Conservation (phyloP, 495 filamentous ascomycete species). For the Neurospora sp. region DNA sequence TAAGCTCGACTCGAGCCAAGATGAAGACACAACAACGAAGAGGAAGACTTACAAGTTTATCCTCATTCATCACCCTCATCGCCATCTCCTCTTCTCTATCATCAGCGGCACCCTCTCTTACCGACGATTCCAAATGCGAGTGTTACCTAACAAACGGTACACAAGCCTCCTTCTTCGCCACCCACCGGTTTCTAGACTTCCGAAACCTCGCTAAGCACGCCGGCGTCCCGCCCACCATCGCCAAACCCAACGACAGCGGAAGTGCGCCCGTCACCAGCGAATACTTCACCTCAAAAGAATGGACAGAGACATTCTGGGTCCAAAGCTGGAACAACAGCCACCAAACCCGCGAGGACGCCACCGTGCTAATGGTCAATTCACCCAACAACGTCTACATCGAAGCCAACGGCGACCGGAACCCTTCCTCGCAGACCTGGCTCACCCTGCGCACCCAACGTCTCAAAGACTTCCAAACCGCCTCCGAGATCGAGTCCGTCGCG, state of each 20-base stretch:
- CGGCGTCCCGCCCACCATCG: conserved; percentile 26
- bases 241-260: conserved; percentile 15
- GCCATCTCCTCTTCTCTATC: conserved; percentile 8
- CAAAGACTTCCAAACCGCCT: conserved; percentile 46
- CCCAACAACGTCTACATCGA: conserved; percentile 57
- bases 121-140: conserved; percentile 28
- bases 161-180: conserved; percentile 44
- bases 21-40: conserved; percentile 2
- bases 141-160: conserved; percentile 41
- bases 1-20: neutral
- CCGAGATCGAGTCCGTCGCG: conserved; percentile 52
- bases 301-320: conserved; percentile 42
- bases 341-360: conserved; percentile 27
- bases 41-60: conserved; percentile 1
- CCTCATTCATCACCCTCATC: conserved; percentile 15
- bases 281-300: conserved; percentile 30
- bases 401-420: conserved; percentile 23
- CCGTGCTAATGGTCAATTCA: conserved; percentile 49
- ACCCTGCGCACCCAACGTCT: conserved; percentile 52
- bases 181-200: conserved; percentile 62
- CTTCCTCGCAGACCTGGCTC: conserved; percentile 41
- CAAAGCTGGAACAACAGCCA: conserved; percentile 45
- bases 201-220: conserved; percentile 37
- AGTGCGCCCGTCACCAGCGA: conserved; percentile 26
- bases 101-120: conserved; percentile 9